These are phyloP conservation scores for Zarea fungicola DNA, from an alignment of 2,329 filamentous ascomycete genomes.

Conservation along the genomic window DNA sequence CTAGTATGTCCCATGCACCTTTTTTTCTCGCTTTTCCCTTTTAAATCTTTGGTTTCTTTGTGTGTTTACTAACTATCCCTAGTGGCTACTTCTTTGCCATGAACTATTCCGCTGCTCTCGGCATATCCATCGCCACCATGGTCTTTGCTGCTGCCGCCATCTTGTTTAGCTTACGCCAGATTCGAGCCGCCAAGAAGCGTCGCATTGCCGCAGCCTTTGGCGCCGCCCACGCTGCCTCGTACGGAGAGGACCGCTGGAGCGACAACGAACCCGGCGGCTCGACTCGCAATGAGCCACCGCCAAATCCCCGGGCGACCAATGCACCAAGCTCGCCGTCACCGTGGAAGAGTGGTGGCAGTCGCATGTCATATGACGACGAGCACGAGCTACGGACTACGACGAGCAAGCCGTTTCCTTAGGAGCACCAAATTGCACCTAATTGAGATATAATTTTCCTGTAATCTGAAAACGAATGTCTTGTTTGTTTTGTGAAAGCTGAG, in stretches of 20 bases:
- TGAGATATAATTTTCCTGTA: too few species aligned
- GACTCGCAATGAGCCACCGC: conserved; percentile 12
- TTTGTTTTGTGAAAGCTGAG: neutral
- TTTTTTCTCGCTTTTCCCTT: too few species aligned
- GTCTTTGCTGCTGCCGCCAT: conserved; percentile 38
- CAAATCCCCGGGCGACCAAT: neutral
- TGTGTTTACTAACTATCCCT: neutral
- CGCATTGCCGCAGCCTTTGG: conserved; percentile 14
- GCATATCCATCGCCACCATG: conserved; percentile 31
- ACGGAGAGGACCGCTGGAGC: conserved; percentile 12
- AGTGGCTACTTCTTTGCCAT: conserved; percentile 55
- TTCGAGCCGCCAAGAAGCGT: conserved; percentile 22
- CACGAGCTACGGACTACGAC: conserved; percentile 23
- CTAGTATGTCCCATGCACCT: conserved; percentile 35
- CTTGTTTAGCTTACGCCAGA: conserved; percentile 28
- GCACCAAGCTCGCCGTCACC: conserved; percentile 17
- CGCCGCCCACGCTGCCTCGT: conserved; percentile 8
- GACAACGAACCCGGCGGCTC: conserved; percentile 5
- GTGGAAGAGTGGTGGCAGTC: conserved; percentile 21
- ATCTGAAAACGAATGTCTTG: too few species aligned
- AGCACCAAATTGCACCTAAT: too few species aligned
- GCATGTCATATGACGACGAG: conserved; percentile 27
- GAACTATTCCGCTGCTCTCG: conserved; percentile 32
- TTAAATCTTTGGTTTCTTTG: too few species aligned
- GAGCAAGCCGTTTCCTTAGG: neutral